These are phyloP conservation scores for Salix udensis DNA, from an alignment of 345 rosid genomes.

Conservation along the genomic window DNA sequence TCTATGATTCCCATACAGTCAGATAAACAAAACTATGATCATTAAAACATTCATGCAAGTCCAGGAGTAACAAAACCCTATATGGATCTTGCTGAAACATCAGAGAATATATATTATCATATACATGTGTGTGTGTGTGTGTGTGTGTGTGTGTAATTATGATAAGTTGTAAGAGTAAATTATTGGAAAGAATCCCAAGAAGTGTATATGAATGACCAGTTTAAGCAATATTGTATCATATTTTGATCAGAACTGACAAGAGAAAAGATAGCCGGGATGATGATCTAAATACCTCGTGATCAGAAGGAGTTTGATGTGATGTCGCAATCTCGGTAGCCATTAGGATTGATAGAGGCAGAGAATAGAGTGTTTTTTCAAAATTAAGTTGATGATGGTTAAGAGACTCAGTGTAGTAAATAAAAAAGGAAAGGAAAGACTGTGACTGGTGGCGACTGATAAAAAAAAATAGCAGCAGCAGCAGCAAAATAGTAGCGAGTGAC, in stretches of 20 bases:
- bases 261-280: background rate
- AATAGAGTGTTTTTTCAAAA: background rate
- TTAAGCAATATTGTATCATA: background rate
- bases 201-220: background rate
- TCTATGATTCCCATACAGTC: background rate
- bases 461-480: background rate
- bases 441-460: background rate
- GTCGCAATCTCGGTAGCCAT: conserved; percentile 16
- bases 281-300: conserved; percentile 10
- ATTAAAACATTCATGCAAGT: background rate
- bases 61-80: background rate
- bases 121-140: too few species aligned
- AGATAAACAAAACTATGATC: background rate
- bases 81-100: conserved; percentile 6
- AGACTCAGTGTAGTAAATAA: background rate
- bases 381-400: background rate
- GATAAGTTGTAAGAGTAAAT: background rate
- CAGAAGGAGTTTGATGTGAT: conserved; percentile 10
- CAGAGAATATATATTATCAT: background rate
- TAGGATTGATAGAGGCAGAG: background rate
- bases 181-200: background rate
- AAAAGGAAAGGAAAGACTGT: background rate
- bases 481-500: conserved; percentile 11
- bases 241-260: background rate
- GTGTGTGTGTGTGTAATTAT: background rate